These are phyloP conservation scores for Dujonia santamariae DNA, from an alignment of 1,139 yeast species.

Conservation along the genomic window DNA sequence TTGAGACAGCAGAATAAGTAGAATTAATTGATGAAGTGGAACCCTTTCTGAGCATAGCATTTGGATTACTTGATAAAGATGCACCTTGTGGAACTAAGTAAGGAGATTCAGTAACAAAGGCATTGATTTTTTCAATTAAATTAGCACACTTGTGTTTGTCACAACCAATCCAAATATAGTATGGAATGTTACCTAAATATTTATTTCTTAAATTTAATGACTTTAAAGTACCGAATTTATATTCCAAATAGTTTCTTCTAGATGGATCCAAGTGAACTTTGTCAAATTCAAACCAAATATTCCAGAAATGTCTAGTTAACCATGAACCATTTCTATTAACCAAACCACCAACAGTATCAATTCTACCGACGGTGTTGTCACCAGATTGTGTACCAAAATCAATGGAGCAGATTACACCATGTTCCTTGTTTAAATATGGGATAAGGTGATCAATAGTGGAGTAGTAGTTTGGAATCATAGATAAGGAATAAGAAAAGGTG, in stretches of 20 bases:
- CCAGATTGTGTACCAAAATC: slow-evolving; percentile 77
- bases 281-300: slow-evolving; percentile 85
- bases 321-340: slow-evolving; percentile 71
- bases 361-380: slow-evolving; percentile 65
- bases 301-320: slow-evolving; percentile 78
- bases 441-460: slow-evolving; percentile 74
- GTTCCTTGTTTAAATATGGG: slow-evolving; percentile 46
- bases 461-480: slow-evolving; percentile 83
- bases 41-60: slow-evolving; percentile 8
- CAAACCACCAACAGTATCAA: slow-evolving; percentile 72
- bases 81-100: slow-evolving; percentile 58
- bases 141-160: slow-evolving; percentile 62
- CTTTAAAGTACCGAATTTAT: slow-evolving; percentile 76
- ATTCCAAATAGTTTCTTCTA: slow-evolving; percentile 79
- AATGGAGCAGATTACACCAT: slow-evolving; percentile 65
- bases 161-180: slow-evolving; percentile 81
- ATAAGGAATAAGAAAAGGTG: slow-evolving; percentile 75
- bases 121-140: slow-evolving; percentile 61
- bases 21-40: slow-evolving; percentile 10
- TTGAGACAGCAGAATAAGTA: slow-evolving; percentile 38
- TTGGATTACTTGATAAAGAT: slow-evolving; percentile 12
- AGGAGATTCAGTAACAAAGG: slow-evolving; percentile 77
- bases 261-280: slow-evolving; percentile 76
- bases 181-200: slow-evolving; percentile 69
- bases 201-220: slow-evolving; percentile 65